Base-by-base conservation (phyloP, 352 stramenopile genomes). In the Plasmopara muralis region DNA sequence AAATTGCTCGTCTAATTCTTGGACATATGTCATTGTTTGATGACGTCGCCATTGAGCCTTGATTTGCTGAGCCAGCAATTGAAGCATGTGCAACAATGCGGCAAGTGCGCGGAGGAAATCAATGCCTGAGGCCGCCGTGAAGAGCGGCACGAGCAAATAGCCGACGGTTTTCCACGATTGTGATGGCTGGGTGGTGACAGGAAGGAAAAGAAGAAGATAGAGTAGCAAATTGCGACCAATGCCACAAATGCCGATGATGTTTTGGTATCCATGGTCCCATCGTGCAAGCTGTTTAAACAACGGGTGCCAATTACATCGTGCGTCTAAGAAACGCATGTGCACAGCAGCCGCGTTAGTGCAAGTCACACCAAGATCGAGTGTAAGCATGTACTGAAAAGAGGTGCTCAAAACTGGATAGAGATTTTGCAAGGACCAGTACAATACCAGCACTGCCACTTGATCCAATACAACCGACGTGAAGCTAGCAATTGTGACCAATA, bases 401-500 rank as follows among this genome's bases (percentile, higher is more conserved):
- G 38, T 16, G 6, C 49, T 55, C 1, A 81, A 60, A 6, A 60
- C 54, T 6, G 79, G 72, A 28, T 89, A 90, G 3, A 85, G 46
- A 4, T 39, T 57, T 54, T 74, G 66, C 15, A 93, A 60, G 14
- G 77, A 74, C 7, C 67, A 68, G 53, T 89, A 90, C 8, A 83
- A 51, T 34, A 66, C 77, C 10, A 87, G 34, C 33, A 84, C 57
- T 14, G 65, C 64, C 6, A 90, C 49, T 38, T 83, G 79, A 57
- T 93, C 82, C 20, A 93, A 56, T 9, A 87, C 49, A 15, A 90
- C 63, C 0, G 77, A 83, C n/a, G 72, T 68, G 43, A 79, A 87
- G 55, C 74, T 81, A 44, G 85, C 66, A 54, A 85, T 68, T 4
- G 77, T 81, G 18, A 89, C 79, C 10, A 93, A 56, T 20, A 85